Base-by-base conservation (phyloP, 2,329 filamentous ascomycete genomes). In the Beauveria rudraprayagi region DNA sequence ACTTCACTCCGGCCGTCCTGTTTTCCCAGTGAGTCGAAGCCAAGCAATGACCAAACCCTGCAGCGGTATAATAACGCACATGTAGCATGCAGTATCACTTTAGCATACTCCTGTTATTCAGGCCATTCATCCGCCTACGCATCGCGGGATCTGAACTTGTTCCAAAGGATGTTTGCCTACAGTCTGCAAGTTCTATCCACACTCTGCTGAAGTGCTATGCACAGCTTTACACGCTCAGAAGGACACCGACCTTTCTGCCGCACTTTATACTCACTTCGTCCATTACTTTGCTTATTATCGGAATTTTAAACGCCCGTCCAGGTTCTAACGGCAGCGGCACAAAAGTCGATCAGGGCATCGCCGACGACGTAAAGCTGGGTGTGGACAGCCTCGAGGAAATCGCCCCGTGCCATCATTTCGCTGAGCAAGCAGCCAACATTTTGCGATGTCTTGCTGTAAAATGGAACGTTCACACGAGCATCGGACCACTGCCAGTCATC, bases 1-100 rank as follows among this genome's bases (percentile, higher is more conserved):
- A 86, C 65, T 89, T 88, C 56, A 87, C 87, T 3, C 87, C 89
- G 10, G 85, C 89, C 50, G 87, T 91, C 44, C 73, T 92, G n/a
- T 87, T 89, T 63, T 81, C 88, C 43, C 88, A 91, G 88, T 91
- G 76, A 78, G 88, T 46, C 16, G 2, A 46, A 46, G 43, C 19
- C 43, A 22, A 46, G 1, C 17, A 9, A 46, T 19, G 19, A 22
- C 43, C 43, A n/a, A 46, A 19, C 10, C 17, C 2, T 5, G 19
- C 19, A 19, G n/a, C n/a, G 19, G 7, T 51, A 51, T 34, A 14
- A 5, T 51, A 34, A n/a, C 28, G 5, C 5, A 7, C 30, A 11
- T 16, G 16, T 62, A 87, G 84, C 70, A 86, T 89, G 85, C 84
- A 89, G 64, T 88, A 89, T 68, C 82, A 89, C 67, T 87, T 85